phyloP scores from a whole-genome alignment of 2,329 filamentous ascomycete genomes.

The Exophiala aquamarina region DNA sequence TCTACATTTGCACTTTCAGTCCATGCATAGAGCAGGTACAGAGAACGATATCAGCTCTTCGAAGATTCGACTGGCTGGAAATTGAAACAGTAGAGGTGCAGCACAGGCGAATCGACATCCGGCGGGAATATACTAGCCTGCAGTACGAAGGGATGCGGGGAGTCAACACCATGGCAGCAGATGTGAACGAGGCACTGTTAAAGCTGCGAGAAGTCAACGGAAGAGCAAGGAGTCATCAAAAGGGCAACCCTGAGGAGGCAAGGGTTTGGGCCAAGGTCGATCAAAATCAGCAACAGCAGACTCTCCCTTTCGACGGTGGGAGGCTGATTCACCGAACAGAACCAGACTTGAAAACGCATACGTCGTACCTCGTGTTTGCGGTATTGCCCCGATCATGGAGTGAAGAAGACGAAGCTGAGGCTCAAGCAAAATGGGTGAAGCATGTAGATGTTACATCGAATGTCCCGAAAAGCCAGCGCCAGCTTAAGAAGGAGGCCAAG shows the following conservation, averaged over 20 bases:
- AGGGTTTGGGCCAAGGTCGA: conserved; percentile 19
- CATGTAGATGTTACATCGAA: conserved; percentile 17
- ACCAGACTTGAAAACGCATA: conserved; percentile 89
- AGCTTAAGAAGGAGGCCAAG: conserved; percentile 30
- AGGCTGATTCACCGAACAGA: conserved; percentile 78
- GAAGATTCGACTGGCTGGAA: conserved; percentile 81
- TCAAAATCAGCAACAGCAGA: conserved; percentile 25
- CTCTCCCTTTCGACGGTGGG: conserved; percentile 71
- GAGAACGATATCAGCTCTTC: conserved; percentile 76
- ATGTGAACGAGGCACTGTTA: conserved; percentile 75
- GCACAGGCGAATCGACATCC: conserved; percentile 76
- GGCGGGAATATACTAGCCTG: conserved; percentile 76
- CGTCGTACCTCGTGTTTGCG: conserved; percentile 94
- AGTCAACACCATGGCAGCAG: conserved; percentile 67
- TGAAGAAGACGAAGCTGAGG: conserved; percentile 73
- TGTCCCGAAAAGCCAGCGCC: conserved; percentile 24
- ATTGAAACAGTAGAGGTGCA: conserved; percentile 91
- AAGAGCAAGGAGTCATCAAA: conserved; percentile 65
- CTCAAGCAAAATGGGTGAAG: conserved; percentile 57
- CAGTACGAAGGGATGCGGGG: conserved; percentile 66
- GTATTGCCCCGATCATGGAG: conserved; percentile 84
- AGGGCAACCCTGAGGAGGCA: conserved; percentile 31
- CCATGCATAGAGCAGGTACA: conserved; percentile 97
- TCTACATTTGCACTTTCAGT: conserved; percentile 89
- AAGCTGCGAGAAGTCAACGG: conserved; percentile 73